A percentile compares a stretch with the other conserved stretches of the same genome.
Conservation (phyloP, 2,329 filamentous ascomycete genomes). For the Pseudogymnoascus sp. region DNA sequence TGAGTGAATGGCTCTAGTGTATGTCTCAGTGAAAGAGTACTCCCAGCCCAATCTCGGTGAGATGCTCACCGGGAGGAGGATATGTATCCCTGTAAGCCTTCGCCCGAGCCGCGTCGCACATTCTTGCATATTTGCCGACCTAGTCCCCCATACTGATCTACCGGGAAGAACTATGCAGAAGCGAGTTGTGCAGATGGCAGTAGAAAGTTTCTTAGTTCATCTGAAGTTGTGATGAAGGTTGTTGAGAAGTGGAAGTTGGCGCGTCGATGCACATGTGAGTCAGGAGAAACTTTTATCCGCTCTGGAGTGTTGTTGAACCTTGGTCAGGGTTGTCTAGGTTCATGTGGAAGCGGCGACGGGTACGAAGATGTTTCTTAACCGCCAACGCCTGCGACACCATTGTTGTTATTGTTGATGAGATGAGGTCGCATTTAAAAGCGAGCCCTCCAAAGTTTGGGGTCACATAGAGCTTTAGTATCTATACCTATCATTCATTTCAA, state of each 20-base stretch:
- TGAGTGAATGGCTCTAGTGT: background rate
- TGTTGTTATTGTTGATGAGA: background rate
- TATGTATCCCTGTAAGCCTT: background rate
- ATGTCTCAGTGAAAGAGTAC: background rate
- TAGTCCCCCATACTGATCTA: background rate
- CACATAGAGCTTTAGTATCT: background rate
- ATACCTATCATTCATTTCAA: constrained; percentile 6
- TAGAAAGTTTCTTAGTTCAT: background rate
- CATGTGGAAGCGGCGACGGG: background rate
- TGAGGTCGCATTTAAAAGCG: constrained; percentile 3
- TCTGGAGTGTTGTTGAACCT: background rate
- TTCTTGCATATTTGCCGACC: background rate
- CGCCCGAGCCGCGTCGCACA: background rate
- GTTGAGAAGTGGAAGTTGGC: background rate
- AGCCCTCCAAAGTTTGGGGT: constrained; percentile 4
- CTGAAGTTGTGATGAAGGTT: background rate
- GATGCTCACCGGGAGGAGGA: background rate
- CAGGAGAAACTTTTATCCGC: background rate
- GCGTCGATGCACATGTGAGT: background rate
- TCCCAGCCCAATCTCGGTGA: background rate
- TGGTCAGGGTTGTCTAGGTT: background rate
- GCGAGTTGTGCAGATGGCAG: background rate
- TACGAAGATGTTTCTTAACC: background rate
- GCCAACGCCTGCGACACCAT: background rate
- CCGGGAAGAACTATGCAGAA: background rate